Percentiles rank a stretch among this genome's conserved stretches.
Conservation (phyloP, 176 grass and related monocot genomes). For the Eleusine indica region DNA sequence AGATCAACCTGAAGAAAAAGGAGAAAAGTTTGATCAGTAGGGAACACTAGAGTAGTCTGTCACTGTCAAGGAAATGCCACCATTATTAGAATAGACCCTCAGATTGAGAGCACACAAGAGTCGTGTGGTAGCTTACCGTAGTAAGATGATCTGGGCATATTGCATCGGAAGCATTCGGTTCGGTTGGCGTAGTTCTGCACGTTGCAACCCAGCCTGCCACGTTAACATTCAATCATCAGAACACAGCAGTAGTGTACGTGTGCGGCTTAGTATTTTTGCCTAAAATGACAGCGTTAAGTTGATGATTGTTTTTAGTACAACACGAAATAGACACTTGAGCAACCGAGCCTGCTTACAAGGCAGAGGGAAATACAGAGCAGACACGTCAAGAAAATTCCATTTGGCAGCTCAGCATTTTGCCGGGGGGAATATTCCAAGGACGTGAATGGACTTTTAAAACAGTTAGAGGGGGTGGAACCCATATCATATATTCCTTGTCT, state of each 20-base stretch:
- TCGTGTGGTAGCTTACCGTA: constrained; percentile 41
- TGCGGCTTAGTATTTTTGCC: neutral
- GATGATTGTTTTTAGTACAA: neutral
- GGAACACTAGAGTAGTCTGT: constrained; percentile 24
- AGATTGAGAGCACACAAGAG: neutral
- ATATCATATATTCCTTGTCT: neutral
- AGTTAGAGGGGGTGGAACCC: neutral
- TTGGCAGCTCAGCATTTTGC: constrained; percentile 3
- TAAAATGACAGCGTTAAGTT: neutral
- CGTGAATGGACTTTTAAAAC: neutral
- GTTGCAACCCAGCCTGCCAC: constrained; percentile 58
- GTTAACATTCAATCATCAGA: constrained; percentile 18
- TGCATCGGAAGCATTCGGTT: constrained; percentile 84
- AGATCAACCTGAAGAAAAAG: constrained; percentile 41
- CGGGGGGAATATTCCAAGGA: neutral
- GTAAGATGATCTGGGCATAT: constrained; percentile 63
- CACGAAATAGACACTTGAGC: neutral
- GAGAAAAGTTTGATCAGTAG: neutral
- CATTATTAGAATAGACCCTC: neutral
- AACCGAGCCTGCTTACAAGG: neutral
- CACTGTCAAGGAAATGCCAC: constrained; percentile 25
- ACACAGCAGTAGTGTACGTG: neutral
- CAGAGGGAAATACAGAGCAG: constrained; percentile 24
- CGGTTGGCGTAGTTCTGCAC: constrained; percentile 86
- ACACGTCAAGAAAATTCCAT: constrained; percentile 37